Evolutionary conservation across 2,329 filamentous ascomycete genomes (phyloP), one percentile per base, ranked within the genome.

Genomic region (Calcarisporium arbuscula): DNA sequence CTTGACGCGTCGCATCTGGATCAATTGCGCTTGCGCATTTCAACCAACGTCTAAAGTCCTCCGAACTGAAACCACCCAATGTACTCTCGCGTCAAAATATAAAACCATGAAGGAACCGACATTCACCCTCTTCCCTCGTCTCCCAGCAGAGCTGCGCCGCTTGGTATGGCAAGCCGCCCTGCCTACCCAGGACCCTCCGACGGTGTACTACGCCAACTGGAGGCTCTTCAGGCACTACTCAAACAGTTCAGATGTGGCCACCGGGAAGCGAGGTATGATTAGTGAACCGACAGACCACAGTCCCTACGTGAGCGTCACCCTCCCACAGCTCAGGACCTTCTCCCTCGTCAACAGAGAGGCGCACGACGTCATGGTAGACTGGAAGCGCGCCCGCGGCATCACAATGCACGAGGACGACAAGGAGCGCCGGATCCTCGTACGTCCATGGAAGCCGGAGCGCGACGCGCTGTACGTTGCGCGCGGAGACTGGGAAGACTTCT

Each of bases 91-190:
- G n/a, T n/a, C n/a, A n/a, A n/a, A n/a, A n/a, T n/a, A n/a, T n/a
- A n/a, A n/a, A n/a, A n/a, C n/a, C n/a, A n/a, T n/a, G n/a, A n/a
- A n/a, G n/a, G n/a, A n/a, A n/a, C 22, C 23, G 16, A 22, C 21
- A 8, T 50, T 54, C 30, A 36, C 37, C 27, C 32, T 15, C 4
- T 58, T 56, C 22, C 8, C 5, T 6, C 31, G 25, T 4, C 41
- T 56, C 14, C 48, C 50, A 3, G 12, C 28, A 9, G 52, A 57
- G 42, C 34, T 56, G 7, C 52, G 53, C 18, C 32, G 27, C 7
- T 19, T 32, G 6, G 47, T 57, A 20, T 56, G 51, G 51, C 21
- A 34, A 7, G 33, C 36, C 4, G 30, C 38, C 12, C 27, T 53
- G 2, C 32, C 38, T 4, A 21, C 19, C 5, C 32, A 35, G 2